Percentiles rank a stretch among this genome's conserved stretches.
These are phyloP conservation scores for Sporothrix brunneoviolacea DNA, from an alignment of 2,329 filamentous ascomycete genomes.

Conservation along the genomic window DNA sequence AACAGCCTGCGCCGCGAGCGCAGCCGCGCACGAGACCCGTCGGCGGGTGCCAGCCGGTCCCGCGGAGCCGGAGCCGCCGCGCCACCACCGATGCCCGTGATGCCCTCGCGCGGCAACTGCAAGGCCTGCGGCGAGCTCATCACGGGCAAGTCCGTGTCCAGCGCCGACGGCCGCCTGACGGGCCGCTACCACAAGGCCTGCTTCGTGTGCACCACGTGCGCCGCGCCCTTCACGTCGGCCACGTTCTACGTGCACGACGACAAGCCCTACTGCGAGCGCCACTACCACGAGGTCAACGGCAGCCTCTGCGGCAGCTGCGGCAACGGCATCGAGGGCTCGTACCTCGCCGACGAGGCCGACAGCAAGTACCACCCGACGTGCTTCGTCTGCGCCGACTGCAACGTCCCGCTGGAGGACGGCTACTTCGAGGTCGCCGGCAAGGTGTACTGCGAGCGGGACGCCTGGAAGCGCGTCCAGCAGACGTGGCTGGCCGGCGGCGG, in stretches of 20 bases:
- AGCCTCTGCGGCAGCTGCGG: slow-evolving; percentile 77
- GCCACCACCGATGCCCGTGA: slow-evolving; percentile 21
- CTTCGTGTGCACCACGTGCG: slow-evolving; percentile 84
- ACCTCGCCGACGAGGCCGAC: slow-evolving; percentile 71
- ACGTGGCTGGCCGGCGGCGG: slow-evolving; percentile 7
- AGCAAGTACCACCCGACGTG: slow-evolving; percentile 83
- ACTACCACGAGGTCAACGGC: slow-evolving; percentile 88
- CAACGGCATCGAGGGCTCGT: slow-evolving; percentile 85
- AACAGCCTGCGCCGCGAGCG: neutral
- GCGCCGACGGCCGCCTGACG: slow-evolving; percentile 82
- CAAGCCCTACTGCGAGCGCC: slow-evolving; percentile 79
- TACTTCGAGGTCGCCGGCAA: slow-evolving; percentile 83
- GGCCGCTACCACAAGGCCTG: slow-evolving; percentile 93
- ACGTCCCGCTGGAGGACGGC: slow-evolving; percentile 65
- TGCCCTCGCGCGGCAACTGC: slow-evolving; percentile 62
- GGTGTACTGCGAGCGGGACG: slow-evolving; percentile 83
- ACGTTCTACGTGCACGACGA: slow-evolving; percentile 91
- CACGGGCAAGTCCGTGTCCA: slow-evolving; percentile 85
- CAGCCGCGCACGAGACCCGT: slow-evolving; percentile 2
- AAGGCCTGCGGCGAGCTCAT: slow-evolving; percentile 75
- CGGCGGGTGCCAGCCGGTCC: slow-evolving; percentile 22
- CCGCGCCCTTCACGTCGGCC: slow-evolving; percentile 71
- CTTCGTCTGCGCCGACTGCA: slow-evolving; percentile 77
- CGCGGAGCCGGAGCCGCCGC: slow-evolving; percentile 32
- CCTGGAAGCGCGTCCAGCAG: slow-evolving; percentile 47